Evolutionary conservation across 352 stramenopile species (phyloP).

Genomic region (Globisporangium paddicum): DNA sequence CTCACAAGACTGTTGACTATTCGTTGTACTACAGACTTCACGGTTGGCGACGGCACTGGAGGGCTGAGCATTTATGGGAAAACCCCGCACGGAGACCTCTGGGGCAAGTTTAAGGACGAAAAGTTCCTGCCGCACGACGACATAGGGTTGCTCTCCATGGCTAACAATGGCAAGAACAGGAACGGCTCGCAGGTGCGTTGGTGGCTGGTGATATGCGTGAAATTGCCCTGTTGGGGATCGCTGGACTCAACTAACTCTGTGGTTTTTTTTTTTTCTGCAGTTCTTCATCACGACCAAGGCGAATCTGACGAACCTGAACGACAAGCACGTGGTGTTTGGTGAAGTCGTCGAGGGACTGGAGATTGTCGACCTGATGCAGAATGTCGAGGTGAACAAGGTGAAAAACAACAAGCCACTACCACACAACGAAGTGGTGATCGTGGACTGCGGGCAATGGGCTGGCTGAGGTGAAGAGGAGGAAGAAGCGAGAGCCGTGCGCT

Average conservation of each 20-base stretch:
- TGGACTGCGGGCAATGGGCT: conserved; percentile 66
- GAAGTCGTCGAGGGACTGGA: conserved; percentile 84
- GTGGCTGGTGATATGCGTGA: background rate
- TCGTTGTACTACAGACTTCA: conserved; percentile 37
- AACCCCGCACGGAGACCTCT: conserved; percentile 57
- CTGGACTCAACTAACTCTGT: background rate
- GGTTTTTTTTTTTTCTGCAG: conserved; percentile 16
- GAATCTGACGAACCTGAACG: conserved; percentile 75
- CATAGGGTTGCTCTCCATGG: conserved; percentile 79
- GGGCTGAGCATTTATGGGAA: conserved; percentile 75
- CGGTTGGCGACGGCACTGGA: conserved; percentile 63
- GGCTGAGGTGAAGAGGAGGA: too few species aligned
- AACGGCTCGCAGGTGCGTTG: conserved; percentile 62
- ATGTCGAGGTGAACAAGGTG: conserved; percentile 43
- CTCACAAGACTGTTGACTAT: background rate
- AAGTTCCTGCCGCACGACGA: conserved; percentile 69
- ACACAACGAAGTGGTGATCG: conserved; percentile 55
- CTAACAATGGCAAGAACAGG: conserved; percentile 67
- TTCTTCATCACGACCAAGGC: conserved; percentile 81
- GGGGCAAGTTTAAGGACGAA: conserved; percentile 85
- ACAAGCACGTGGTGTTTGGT: conserved; percentile 97
- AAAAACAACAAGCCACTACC: conserved; percentile 44
- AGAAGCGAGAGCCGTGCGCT: too few species aligned
- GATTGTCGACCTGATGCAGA: conserved; percentile 68
- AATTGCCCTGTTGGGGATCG: background rate